These are phyloP conservation scores for Tetracladium marchalianum DNA, from an alignment of 495 filamentous ascomycete species.

Conservation along the genomic window DNA sequence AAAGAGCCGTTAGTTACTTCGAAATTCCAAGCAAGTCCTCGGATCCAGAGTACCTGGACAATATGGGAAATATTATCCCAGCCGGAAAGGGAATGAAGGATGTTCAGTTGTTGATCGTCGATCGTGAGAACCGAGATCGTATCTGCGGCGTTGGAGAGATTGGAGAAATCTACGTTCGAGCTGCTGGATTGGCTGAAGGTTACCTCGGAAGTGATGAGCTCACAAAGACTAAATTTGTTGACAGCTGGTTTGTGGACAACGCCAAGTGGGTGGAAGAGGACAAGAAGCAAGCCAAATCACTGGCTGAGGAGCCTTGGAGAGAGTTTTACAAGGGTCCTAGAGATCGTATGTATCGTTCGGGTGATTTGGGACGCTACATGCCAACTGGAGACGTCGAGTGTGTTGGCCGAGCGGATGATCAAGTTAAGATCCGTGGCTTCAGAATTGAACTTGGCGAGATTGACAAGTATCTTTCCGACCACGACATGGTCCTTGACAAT, in stretches of 20 bases:
- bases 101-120: conserved; percentile 86
- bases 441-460: conserved; percentile 93
- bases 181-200: conserved; percentile 80
- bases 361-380: conserved; percentile 70
- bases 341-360: conserved; percentile 78
- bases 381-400: conserved; percentile 66
- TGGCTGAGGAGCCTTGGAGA: conserved; percentile 56
- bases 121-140: conserved; percentile 60
- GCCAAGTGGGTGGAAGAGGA: conserved; percentile 61
- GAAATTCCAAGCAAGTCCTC: conserved; percentile 63
- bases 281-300: conserved; percentile 33
- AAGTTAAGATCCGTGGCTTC: conserved; percentile 95
- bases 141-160: conserved; percentile 73
- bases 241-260: conserved; percentile 81
- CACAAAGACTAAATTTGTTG: conserved; percentile 72
- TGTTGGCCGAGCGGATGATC: conserved; percentile 74
- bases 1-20: conserved; percentile 78
- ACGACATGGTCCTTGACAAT: conserved; percentile 76
- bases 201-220: conserved; percentile 65
- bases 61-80: conserved; percentile 70
- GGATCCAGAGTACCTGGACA: conserved; percentile 59
- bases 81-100: conserved; percentile 86
- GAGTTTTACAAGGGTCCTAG: conserved; percentile 72
- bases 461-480: conserved; percentile 70
- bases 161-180: conserved; percentile 83